Evolutionary conservation across 1,284 basidiomycete genomes (phyloP).

Genomic region (Cystobasidiaceae sp.): DNA sequence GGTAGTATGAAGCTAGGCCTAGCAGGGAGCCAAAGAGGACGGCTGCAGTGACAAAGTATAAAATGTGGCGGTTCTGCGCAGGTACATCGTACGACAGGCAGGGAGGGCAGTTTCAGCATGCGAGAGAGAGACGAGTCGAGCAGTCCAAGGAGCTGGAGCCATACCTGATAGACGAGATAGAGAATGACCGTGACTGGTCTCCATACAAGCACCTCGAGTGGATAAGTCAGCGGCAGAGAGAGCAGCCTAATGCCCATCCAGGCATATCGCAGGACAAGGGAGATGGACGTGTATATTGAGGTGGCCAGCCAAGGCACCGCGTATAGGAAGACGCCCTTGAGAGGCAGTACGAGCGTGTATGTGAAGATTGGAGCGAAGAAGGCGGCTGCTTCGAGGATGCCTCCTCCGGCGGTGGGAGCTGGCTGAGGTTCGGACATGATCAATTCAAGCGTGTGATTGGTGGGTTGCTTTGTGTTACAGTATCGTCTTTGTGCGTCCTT

Average conservation of each 20-base stretch:
- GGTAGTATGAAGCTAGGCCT: background rate
- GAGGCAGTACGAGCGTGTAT: background rate
- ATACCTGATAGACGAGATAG: constrained; percentile 10
- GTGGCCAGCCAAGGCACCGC: background rate
- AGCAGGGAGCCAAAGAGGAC: background rate
- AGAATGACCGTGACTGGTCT: constrained; percentile 1
- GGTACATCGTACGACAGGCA: background rate
- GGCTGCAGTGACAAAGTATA: background rate
- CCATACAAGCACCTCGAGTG: constrained; percentile 12
- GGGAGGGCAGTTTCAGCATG: no score
- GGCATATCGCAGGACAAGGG: background rate
- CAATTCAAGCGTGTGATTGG: background rate
- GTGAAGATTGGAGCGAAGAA: background rate
- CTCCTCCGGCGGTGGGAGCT: background rate
- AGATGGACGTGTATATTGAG: background rate
- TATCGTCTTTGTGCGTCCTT: background rate
- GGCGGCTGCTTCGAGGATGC: background rate
- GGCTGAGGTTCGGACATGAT: background rate
- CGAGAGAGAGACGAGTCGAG: background rate
- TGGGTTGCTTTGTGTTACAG: background rate
- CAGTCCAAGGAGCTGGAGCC: background rate
- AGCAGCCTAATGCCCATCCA: background rate
- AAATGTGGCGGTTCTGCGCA: background rate
- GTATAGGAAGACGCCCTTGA: background rate
- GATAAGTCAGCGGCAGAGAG: constrained; percentile 1